These are phyloP conservation scores for Pichia sp. DNA, from an alignment of 1,139 yeast genomes.

Conservation along the genomic window DNA sequence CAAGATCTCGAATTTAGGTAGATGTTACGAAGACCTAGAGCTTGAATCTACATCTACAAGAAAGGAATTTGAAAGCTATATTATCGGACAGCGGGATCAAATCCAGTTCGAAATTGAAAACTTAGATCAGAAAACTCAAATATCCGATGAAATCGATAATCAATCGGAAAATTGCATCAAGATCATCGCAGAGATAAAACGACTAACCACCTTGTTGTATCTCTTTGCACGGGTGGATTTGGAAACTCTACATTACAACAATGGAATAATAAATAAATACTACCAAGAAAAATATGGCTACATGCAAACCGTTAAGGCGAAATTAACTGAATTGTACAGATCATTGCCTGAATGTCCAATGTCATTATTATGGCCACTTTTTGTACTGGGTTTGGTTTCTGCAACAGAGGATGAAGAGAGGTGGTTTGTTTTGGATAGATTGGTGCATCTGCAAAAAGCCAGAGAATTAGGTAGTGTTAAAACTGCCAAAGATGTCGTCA, in stretches of 20 bases:
- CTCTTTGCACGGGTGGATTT: constrained; percentile 36
- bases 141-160: constrained; percentile 4
- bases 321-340: constrained; percentile 26
- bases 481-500: constrained; percentile 35
- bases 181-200: constrained; percentile 38
- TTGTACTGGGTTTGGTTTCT: constrained; percentile 37
- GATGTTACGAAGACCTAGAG: constrained; percentile 35
- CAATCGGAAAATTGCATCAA: constrained; percentile 17
- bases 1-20: constrained; percentile 36
- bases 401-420: constrained; percentile 35
- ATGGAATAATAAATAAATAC: constrained; percentile 9
- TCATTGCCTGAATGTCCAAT: constrained; percentile 33
- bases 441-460: constrained; percentile 35
- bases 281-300: constrained; percentile 16
- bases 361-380: constrained; percentile 40
- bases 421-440: constrained; percentile 37
- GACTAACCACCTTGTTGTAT: constrained; percentile 36
- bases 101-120: constrained; percentile 26
- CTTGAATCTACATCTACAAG: constrained; percentile 23
- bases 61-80: constrained; percentile 24
- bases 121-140: constrained; percentile 25
- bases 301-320: constrained; percentile 22
- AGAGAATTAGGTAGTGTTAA: constrained; percentile 38
- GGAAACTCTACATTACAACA: constrained; percentile 22
- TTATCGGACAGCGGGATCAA: constrained; percentile 25